Percentiles rank a stretch among this genome's conserved stretches.
phyloP scores from a whole-genome alignment of 345 rosid genomes.

The Euclidium syriacum region DNA sequence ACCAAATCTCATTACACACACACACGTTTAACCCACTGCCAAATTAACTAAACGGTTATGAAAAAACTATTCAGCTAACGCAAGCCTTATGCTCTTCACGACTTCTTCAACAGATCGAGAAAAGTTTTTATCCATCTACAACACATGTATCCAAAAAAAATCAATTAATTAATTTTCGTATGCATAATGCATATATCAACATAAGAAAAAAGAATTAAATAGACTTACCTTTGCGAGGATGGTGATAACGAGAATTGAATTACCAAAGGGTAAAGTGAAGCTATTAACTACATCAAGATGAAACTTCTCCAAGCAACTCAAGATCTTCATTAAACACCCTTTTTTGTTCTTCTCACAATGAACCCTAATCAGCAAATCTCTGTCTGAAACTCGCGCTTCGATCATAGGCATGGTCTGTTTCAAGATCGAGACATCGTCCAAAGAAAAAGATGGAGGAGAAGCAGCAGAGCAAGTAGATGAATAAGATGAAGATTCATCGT shows the following conservation, averaged over 20 bases:
- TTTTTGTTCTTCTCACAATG: slow-evolving; percentile 52
- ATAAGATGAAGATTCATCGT: slow-evolving; percentile 43
- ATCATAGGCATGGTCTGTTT: slow-evolving; percentile 55
- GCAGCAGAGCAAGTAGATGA: slow-evolving; percentile 38
- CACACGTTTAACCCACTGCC: not conserved
- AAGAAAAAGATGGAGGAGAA: slow-evolving; percentile 38
- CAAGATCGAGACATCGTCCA: slow-evolving; percentile 27
- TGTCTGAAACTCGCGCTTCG: slow-evolving; percentile 53
- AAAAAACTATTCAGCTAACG: slow-evolving; percentile 19
- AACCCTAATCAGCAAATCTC: slow-evolving; percentile 55
- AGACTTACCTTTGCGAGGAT: slow-evolving; percentile 53
- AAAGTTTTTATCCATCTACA: slow-evolving; percentile 25
- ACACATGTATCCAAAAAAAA: not conserved
- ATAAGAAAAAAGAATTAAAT: not conserved
- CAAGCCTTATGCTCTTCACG: slow-evolving; percentile 27
- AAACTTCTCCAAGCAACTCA: slow-evolving; percentile 46
- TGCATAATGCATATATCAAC: not conserved
- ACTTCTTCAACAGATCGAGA: slow-evolving; percentile 27
- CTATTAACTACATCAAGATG: slow-evolving; percentile 45
- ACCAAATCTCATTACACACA: not conserved
- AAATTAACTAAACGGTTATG: not conserved
- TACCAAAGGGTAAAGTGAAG: slow-evolving; percentile 59
- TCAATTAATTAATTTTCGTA: not conserved
- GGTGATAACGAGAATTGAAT: slow-evolving; percentile 54
- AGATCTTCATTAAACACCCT: slow-evolving; percentile 41